Evolutionary conservation across 306 rosid genomes (phyloP).

Genomic region (Quercus suber): DNA sequence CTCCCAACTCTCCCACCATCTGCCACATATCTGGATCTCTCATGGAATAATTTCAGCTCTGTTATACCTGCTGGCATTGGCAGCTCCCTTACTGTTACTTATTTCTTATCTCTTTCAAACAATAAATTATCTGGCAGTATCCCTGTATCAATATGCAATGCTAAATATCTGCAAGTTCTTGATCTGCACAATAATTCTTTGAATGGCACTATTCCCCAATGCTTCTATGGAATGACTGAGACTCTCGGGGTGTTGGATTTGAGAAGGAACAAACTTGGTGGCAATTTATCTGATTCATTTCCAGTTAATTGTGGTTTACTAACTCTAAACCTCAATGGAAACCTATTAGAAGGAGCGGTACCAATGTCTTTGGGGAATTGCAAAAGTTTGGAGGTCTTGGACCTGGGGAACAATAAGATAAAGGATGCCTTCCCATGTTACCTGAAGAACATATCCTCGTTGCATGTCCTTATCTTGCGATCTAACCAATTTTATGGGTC

Average conservation of each 20-base stretch:
- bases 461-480: constrained; percentile 35
- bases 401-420: constrained; percentile 36
- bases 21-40: constrained; percentile 22
- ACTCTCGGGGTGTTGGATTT: not conserved
- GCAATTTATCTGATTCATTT: constrained; percentile 15
- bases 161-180: not conserved
- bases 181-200: constrained; percentile 8
- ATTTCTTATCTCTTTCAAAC: not conserved
- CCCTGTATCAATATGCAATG: not conserved
- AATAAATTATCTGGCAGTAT: constrained; percentile 9
- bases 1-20: not conserved
- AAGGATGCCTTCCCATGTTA: not conserved
- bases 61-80: not conserved
- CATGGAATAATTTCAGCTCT: constrained; percentile 37
- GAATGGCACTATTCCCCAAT: constrained; percentile 28
- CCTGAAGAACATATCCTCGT: constrained; percentile 10
- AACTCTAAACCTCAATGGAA: constrained; percentile 30
- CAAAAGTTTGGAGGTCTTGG: constrained; percentile 24
- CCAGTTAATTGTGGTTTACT: not conserved
- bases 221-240: not conserved
- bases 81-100: fast-evolving
- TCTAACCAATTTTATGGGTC: not conserved
- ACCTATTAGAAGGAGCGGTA: constrained; percentile 26
- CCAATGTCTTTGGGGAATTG: not conserved
- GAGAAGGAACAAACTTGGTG: not conserved